A percentile compares a stretch with the other conserved stretches of the same genome.
These are phyloP conservation scores for Suhomyces vadensis DNA, from an alignment of 805 yeast genomes.

Conservation along the genomic window DNA sequence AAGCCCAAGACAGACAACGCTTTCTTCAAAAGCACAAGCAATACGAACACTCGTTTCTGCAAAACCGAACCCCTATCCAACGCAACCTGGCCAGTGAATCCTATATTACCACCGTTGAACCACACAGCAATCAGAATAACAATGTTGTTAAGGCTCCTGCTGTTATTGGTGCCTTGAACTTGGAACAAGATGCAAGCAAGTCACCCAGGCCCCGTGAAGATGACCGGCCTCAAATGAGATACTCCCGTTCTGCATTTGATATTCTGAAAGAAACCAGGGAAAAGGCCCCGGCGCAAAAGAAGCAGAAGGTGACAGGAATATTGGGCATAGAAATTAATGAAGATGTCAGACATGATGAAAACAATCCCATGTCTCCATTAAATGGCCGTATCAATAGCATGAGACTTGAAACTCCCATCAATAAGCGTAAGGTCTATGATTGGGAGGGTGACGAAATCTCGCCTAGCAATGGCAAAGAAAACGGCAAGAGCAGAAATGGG, in stretches of 20 bases:
- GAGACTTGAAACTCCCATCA: slow-evolving; percentile 16
- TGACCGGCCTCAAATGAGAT: slow-evolving; percentile 9
- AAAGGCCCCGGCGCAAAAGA: slow-evolving; percentile 10
- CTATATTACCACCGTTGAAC: no score
- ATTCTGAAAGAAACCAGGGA: slow-evolving; percentile 5
- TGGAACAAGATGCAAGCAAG: not conserved
- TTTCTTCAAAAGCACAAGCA: not conserved
- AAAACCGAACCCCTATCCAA: no score
- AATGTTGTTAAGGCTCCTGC: no score
- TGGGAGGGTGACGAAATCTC: not conserved
- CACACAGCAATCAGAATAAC: no score
- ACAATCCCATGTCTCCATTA: slow-evolving; percentile 18
- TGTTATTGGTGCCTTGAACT: no score
- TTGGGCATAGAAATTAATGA: slow-evolving; percentile 24
- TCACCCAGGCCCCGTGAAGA: slow-evolving; percentile 2
- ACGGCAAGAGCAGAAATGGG: slow-evolving; percentile 9
- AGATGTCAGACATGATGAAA: not conserved
- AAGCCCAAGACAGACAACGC: slow-evolving; percentile 9
- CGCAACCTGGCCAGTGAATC: no score
- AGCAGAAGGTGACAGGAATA: slow-evolving; percentile 21
- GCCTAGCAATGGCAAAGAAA: slow-evolving; percentile 10
- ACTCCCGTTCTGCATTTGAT: slow-evolving; percentile 23
- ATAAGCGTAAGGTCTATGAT: slow-evolving; percentile 8
- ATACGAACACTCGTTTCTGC: not conserved
- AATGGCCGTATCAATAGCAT: slow-evolving; percentile 21